Base-by-base conservation (phyloP, 345 rosid genomes). In the Populus tremula region DNA sequence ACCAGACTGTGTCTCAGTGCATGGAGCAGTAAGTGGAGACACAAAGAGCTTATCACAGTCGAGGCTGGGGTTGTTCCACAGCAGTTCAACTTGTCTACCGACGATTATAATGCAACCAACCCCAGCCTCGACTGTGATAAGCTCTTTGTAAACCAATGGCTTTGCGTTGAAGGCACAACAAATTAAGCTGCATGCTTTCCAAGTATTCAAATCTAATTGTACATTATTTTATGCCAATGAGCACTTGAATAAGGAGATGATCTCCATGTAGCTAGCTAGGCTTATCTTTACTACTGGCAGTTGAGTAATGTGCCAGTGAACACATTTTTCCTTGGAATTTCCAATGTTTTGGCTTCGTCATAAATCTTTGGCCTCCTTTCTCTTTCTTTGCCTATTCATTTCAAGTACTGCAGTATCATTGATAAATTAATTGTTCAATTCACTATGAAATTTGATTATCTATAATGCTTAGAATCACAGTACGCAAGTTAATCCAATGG, bases 71-170 rank as follows among this genome's bases (percentile, higher is more conserved):
- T n/a, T n/a, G 20, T 79, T n/a, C 0, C 35, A 6, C 1, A 81
- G 69, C 0, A 3, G 35, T 81, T 72, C 74, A 29, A 54, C 9
- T 17, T 81, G 67, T 38, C 71, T 0, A 8, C 75, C 6, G 17
- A 65, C 0, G 6, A 69, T 43, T 81, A 79, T 6, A 20, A 12
- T 3, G 54, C 69, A 7, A 54, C 83, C 63, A 85, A 88, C 82
- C 87, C 84, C 9, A 88, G 86, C 33, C 70, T 86, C 77, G 49
- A 78, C 1, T 85, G 88, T 6, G 0, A n/a, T 6, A n/a, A 43
- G 1, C 76, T 83, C 69, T 85, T 85, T 49, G 59, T 80, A n/a
- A 87, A 87, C 21, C 88, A 85, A 61, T 86, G 88, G 86, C 70
- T 88, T 9, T 85, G 89, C 36, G 76, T 83, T 43, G 70, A 23